Percentiles rank a stretch among this genome's conserved stretches.
phyloP scores from a whole-genome alignment of 1,139 yeast species.

The Hanseniaspora sp. region DNA sequence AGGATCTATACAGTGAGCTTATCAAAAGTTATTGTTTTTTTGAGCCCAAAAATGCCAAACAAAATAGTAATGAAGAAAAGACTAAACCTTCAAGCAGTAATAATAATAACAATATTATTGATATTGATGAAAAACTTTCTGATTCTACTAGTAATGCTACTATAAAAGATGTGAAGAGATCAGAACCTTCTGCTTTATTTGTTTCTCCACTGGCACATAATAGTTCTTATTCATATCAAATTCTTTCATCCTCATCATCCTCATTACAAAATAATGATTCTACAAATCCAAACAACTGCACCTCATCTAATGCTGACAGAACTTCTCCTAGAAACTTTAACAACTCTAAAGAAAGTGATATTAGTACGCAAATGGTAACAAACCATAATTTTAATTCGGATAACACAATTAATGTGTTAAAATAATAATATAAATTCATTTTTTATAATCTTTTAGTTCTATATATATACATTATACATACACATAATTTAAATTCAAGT shows the following conservation, averaged over 20 bases:
- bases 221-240: neutral
- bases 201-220: neutral
- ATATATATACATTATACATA: neutral
- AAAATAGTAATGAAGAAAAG: neutral
- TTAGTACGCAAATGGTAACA: neutral
- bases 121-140: neutral
- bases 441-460: too few species aligned
- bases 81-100: too few species aligned
- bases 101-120: neutral
- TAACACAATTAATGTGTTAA: neutral
- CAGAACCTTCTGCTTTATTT: neutral
- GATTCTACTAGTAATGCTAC: neutral
- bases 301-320: neutral
- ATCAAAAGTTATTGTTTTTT: slow-evolving; percentile 9
- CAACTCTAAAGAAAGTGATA: neutral
- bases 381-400: neutral
- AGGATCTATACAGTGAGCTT: neutral
- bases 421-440: too few species aligned
- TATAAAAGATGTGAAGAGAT: neutral
- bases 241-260: neutral
- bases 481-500: too few species aligned
- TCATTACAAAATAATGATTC: neutral
- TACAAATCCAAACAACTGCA: neutral
- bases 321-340: neutral
- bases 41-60: neutral